These are phyloP conservation scores for Kondoa malvinella DNA, from an alignment of 768 basidiomycete genomes.

Conservation along the genomic window DNA sequence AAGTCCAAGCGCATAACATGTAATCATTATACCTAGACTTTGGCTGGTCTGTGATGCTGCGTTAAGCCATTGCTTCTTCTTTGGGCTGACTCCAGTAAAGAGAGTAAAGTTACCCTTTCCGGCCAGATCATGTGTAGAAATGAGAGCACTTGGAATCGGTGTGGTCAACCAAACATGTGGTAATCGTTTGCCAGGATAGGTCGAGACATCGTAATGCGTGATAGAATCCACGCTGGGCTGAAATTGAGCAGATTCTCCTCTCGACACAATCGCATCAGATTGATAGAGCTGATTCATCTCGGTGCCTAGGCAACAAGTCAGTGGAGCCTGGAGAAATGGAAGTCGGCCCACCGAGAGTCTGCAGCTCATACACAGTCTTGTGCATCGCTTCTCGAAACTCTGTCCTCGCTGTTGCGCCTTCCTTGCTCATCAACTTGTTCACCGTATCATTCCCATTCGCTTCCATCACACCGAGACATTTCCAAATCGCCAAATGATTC, in stretches of 20 bases:
- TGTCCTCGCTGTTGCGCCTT: not conserved
- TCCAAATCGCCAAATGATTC: not conserved
- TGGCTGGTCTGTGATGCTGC: not conserved
- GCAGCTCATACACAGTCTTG: not conserved
- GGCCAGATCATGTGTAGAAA: not conserved
- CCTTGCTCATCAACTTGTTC: not conserved
- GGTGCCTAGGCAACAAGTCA: not conserved
- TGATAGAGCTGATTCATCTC: not conserved
- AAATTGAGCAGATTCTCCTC: not conserved
- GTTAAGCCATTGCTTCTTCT: not conserved
- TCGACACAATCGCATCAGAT: not conserved
- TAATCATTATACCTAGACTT: not conserved
- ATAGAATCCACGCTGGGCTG: not conserved
- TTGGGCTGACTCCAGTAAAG: not conserved
- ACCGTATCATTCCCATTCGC: not conserved
- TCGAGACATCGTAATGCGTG: not conserved
- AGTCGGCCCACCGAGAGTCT: not conserved
- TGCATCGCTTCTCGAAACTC: not conserved
- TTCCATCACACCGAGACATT: not conserved
- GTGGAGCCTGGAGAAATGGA: not conserved
- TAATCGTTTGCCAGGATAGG: not conserved
- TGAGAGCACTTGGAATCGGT: not conserved
- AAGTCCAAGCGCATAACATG: not conserved
- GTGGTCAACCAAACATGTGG: not conserved
- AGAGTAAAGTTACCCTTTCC: not conserved